Percentiles rank a stretch among this genome's conserved stretches.
These are phyloP conservation scores for Angomonas deanei DNA, from an alignment of 208 protist species.

Conservation along the genomic window DNA sequence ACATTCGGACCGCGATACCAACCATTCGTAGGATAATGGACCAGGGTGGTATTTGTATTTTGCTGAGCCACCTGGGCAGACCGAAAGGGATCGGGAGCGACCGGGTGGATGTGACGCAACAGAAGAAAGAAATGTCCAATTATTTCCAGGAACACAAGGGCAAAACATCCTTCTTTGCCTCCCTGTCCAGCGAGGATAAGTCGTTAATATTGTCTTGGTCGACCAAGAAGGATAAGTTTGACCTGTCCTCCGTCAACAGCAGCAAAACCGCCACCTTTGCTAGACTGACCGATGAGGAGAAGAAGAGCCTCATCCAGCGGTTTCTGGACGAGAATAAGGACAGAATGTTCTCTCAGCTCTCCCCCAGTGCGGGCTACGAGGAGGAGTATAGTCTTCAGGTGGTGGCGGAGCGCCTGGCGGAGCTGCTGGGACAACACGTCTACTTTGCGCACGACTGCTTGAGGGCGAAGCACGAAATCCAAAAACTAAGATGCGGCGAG, in stretches of 20 bases:
- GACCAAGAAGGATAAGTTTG: conserved; percentile 30
- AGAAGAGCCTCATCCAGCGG: conserved; percentile 39
- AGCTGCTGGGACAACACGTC: conserved; percentile 85
- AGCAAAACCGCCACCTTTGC: conserved; percentile 64
- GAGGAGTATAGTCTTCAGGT: conserved; percentile 87
- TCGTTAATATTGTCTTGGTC: conserved; percentile 50
- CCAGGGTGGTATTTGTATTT: conserved; percentile 81
- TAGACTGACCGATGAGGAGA: conserved; percentile 63
- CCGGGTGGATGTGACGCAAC: conserved; percentile 20
- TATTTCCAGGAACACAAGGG: conserved; percentile 45
- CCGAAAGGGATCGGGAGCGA: conserved; percentile 89
- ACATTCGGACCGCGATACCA: conserved; percentile 93
- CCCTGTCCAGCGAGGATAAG: conserved; percentile 62
- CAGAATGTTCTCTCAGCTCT: conserved; percentile 46
- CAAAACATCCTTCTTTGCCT: conserved; percentile 69
- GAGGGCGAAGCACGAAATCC: conserved; percentile 51
- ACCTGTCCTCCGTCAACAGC: conserved; percentile 22
- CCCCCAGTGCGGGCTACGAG: conserved; percentile 50
- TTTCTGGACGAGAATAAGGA: conserved; percentile 67
- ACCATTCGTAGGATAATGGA: conserved; percentile 95
- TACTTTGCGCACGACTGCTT: conserved; percentile 82
- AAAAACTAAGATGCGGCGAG: conserved; percentile 59
- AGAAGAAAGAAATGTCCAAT: conserved; percentile 13
- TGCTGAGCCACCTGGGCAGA: conserved; percentile 97
- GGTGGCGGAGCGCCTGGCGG: conserved; percentile 88